Conservation (phyloP, 768 basidiomycete genomes). For the Melanogaster broomeanus region DNA sequence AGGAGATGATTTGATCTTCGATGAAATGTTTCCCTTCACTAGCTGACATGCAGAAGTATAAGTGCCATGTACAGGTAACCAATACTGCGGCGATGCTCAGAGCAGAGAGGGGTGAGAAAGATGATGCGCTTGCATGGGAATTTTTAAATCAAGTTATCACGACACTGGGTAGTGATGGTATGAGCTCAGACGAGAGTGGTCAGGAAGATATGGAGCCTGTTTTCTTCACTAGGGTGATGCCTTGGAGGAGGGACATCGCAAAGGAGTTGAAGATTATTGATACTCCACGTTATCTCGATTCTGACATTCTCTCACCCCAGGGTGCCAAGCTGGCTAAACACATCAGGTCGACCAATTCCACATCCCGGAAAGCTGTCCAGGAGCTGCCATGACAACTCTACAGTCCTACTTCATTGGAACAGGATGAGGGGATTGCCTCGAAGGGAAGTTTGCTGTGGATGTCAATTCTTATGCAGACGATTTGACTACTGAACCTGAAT, state of each 20-base stretch:
- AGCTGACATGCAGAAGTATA: too few species aligned
- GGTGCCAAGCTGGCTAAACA: constrained; percentile 1
- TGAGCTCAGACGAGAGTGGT: constrained; percentile 8
- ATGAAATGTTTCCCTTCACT: too few species aligned
- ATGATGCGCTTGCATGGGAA: neutral
- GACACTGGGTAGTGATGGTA: constrained; percentile 1
- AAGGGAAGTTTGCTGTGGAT: too few species aligned
- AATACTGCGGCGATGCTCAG: neutral
- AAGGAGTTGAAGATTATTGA: constrained; percentile 8
- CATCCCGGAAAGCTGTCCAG: too few species aligned
- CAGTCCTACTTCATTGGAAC: too few species aligned
- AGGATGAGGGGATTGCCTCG: too few species aligned
- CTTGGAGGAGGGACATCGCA: constrained; percentile 1
- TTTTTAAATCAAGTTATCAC: neutral
- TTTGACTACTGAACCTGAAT: too few species aligned
- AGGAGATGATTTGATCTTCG: too few species aligned
- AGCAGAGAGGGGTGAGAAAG: neutral
- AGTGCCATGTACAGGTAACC: too few species aligned
- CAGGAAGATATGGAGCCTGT: neutral
- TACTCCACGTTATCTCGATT: neutral
- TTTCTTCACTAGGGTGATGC: neutral
- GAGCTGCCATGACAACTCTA: too few species aligned
- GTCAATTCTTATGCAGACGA: too few species aligned
- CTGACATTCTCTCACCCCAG: neutral
- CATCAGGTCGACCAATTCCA: too few species aligned